phyloP scores from a whole-genome alignment of 257 asterid species.

The Ajuga chamaepitys region DNA sequence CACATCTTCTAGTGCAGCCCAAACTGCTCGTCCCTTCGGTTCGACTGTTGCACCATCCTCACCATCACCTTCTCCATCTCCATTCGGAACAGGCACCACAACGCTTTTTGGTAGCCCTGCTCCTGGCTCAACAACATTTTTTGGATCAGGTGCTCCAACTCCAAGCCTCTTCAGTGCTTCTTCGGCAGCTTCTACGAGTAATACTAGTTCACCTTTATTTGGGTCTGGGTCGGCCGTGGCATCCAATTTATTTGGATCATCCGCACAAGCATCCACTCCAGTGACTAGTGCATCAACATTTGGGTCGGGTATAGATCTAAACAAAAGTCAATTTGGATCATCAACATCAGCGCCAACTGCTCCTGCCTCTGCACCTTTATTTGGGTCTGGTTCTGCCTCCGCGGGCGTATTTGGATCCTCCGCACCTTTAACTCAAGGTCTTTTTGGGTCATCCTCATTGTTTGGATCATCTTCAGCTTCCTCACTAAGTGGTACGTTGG shows the following conservation, averaged over 20 bases:
- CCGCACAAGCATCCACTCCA: slow-evolving; percentile 6
- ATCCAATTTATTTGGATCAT: slow-evolving; percentile 21
- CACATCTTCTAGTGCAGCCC: slow-evolving; percentile 26
- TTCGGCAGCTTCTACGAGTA: slow-evolving; percentile 28
- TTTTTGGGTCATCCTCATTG: slow-evolving; percentile 15
- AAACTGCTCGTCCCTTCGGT: slow-evolving; percentile 26
- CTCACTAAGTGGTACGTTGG: slow-evolving; percentile 12
- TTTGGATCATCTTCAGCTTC: slow-evolving; percentile 31
- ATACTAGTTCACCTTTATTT: slow-evolving; percentile 27
- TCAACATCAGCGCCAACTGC: slow-evolving; percentile 15
- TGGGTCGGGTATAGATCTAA: slow-evolving; percentile 12
- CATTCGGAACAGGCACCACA: slow-evolving; percentile 26
- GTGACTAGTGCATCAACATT: slow-evolving; percentile 14
- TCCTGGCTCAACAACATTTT: slow-evolving; percentile 27
- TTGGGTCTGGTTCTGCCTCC: slow-evolving; percentile 21
- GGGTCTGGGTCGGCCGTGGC: slow-evolving; percentile 21
- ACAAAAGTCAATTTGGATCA: slow-evolving; percentile 16
- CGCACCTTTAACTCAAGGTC: slow-evolving; percentile 20
- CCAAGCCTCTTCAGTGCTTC: slow-evolving; percentile 32
- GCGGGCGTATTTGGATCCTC: slow-evolving; percentile 32
- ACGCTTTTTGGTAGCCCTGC: slow-evolving; percentile 34
- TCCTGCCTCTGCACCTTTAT: slow-evolving; percentile 9
- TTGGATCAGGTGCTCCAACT: slow-evolving; percentile 35
- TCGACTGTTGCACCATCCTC: slow-evolving; percentile 14
- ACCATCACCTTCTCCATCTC: slow-evolving; percentile 30